A percentile compares a stretch with the other conserved stretches of the same genome.
Conservation (phyloP, 441 rosid species). For the Erysimum cheiri region DNA sequence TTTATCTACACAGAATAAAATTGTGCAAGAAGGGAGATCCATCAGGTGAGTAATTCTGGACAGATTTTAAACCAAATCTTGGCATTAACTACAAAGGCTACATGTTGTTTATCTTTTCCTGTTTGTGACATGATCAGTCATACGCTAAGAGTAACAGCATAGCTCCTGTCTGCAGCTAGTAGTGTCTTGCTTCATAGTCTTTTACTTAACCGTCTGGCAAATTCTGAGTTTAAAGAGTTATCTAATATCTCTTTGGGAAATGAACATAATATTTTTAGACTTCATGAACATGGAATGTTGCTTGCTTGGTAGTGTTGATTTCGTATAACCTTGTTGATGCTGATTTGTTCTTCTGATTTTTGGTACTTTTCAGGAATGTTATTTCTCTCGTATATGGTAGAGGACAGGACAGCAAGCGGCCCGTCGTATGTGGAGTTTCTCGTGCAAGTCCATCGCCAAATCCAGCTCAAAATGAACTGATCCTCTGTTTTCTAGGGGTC, state of each 20-base stretch:
- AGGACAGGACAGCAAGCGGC: slow-evolving; percentile 67
- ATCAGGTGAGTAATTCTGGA: slow-evolving; percentile 64
- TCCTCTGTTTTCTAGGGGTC: slow-evolving; percentile 22
- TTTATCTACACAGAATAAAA: slow-evolving; percentile 60
- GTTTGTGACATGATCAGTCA: slow-evolving; percentile 20
- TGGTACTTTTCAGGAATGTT: slow-evolving; percentile 54
- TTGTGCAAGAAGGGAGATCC: slow-evolving; percentile 95
- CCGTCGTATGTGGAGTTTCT: slow-evolving; percentile 86
- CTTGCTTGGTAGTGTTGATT: slow-evolving; percentile 5
- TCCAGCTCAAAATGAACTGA: slow-evolving; percentile 71
- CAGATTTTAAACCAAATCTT: slow-evolving; percentile 8
- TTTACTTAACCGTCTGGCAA: slow-evolving; percentile 1
- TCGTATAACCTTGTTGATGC: slow-evolving; percentile 10
- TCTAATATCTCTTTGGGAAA: slow-evolving; percentile 6
- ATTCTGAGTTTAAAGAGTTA: neutral
- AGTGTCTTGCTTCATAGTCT: slow-evolving; percentile 12
- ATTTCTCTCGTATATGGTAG: slow-evolving; percentile 73
- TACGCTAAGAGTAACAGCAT: slow-evolving; percentile 17
- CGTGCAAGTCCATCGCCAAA: slow-evolving; percentile 81
- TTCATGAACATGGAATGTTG: slow-evolving; percentile 21
- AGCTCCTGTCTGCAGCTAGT: slow-evolving; percentile 29
- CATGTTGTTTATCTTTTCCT: slow-evolving; percentile 14
- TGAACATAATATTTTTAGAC: neutral
- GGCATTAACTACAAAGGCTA: slow-evolving; percentile 7
- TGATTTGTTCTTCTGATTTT: slow-evolving; percentile 4